Evolutionary conservation across 306 rosid genomes (phyloP).

Genomic region (Prunus mongolica): DNA sequence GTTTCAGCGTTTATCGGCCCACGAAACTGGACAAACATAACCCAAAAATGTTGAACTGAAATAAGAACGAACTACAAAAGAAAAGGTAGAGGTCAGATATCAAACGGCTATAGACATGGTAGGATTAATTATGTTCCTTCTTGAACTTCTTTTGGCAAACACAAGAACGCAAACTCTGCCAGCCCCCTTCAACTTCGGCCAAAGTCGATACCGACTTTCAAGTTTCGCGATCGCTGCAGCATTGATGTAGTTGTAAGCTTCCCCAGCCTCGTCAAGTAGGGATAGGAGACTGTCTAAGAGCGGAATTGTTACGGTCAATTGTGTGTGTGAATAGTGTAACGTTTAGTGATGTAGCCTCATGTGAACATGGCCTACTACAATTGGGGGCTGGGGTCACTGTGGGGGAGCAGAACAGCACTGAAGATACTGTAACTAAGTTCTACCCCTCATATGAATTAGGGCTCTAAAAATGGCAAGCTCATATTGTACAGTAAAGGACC

Average conservation of each 20-base stretch:
- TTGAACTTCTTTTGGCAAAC: not conserved
- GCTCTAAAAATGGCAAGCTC: conserved; percentile 13
- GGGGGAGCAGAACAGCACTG: not conserved
- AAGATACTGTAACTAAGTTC: not conserved
- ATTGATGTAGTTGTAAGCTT: not conserved
- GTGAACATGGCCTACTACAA: conserved; percentile 3
- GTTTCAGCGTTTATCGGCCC: not conserved
- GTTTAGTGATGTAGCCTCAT: not conserved
- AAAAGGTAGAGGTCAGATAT: not conserved
- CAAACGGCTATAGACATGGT: conserved; percentile 5
- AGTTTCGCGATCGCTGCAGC: not conserved
- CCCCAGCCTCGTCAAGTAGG: not conserved
- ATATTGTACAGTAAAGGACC: conserved; percentile 37
- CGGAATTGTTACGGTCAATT: not conserved
- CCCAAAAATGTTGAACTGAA: not conserved
- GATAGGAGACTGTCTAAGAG: not conserved
- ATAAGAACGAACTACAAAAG: not conserved
- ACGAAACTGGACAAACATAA: not conserved
- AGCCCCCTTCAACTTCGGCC: too few species aligned
- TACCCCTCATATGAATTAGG: conserved; percentile 18
- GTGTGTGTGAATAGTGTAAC: not conserved
- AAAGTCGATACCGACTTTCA: not conserved
- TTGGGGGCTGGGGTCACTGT: not conserved
- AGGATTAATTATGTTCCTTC: not conserved
- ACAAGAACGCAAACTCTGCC: too few species aligned